phyloP scores from a whole-genome alignment of 176 grass and related monocot genomes.

The Bonia amplexicaulis region DNA sequence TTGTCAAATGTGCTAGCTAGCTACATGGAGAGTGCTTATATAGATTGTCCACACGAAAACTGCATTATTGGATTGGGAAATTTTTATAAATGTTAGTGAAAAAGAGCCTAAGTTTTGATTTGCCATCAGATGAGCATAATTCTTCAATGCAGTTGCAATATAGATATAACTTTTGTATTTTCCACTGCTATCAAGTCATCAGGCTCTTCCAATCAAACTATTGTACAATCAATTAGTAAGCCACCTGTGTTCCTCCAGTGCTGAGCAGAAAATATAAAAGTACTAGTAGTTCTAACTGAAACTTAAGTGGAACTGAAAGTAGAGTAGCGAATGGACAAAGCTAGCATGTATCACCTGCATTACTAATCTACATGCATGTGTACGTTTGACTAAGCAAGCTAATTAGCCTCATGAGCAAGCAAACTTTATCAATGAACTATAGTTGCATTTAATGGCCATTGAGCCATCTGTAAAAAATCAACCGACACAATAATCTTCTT shows the following conservation, averaged over 20 bases:
- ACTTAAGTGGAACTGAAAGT: not conserved
- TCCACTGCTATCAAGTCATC: not conserved
- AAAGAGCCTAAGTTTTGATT: not conserved
- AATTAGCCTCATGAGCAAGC: not conserved
- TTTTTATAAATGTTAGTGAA: not conserved
- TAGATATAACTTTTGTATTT: not conserved
- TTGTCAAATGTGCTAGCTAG: not conserved
- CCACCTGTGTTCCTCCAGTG: not conserved
- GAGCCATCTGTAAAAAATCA: no score
- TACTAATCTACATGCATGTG: not conserved
- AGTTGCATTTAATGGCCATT: not conserved
- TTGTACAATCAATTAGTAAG: not conserved
- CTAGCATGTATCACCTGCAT: not conserved
- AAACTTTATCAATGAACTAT: not conserved
- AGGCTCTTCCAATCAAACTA: not conserved
- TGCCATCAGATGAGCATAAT: not conserved
- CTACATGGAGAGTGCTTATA: not conserved
- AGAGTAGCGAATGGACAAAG: not conserved
- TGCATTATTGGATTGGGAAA: not conserved
- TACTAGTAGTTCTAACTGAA: not conserved
- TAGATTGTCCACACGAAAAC: not conserved
- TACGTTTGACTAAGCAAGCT: not conserved
- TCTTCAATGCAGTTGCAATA: not conserved
- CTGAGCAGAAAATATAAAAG: not conserved
- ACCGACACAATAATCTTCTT: no score